Conservation (phyloP, 352 stramenopile genomes). For the Discostella stelligera region DNA sequence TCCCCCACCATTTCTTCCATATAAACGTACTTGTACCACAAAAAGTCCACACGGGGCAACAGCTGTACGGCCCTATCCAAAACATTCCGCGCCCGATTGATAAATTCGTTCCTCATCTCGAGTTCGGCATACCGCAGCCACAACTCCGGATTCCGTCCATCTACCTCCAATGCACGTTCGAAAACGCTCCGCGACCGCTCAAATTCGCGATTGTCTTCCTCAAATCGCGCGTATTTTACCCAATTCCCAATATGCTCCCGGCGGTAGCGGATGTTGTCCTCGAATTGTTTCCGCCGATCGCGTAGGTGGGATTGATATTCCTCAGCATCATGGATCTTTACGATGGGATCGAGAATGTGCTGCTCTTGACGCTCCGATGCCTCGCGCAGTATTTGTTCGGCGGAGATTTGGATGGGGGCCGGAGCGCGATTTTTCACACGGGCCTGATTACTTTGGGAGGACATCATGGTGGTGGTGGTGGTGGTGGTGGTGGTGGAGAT, state of each 20-base stretch:
- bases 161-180: constrained; percentile 96
- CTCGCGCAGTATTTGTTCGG: constrained; percentile 95
- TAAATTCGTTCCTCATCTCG: constrained; percentile 99
- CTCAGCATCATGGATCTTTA: constrained; percentile 81
- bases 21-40: constrained; percentile 99
- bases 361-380: constrained; percentile 82
- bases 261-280: constrained; percentile 94
- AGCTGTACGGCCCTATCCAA: constrained; percentile 88
- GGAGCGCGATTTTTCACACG: constrained; percentile 97
- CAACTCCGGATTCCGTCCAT: constrained; percentile 91
- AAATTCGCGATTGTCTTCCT: constrained; percentile 98
- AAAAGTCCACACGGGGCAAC: constrained; percentile 93
- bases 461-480: constrained; percentile 16
- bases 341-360: constrained; percentile 65
- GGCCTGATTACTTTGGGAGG: constrained; percentile 25
- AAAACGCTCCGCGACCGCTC: constrained; percentile 94
- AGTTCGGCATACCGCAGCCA: constrained; percentile 99
- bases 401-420: constrained; percentile 98
- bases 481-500: not conserved
- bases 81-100: constrained; percentile 98
- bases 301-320: constrained; percentile 80
- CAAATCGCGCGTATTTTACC: constrained; percentile 98
- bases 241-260: constrained; percentile 94
- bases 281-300: constrained; percentile 78
- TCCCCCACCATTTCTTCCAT: constrained; percentile 99